Conservation (phyloP, 306 rosid species). For the Vigna unguiculata region DNA sequence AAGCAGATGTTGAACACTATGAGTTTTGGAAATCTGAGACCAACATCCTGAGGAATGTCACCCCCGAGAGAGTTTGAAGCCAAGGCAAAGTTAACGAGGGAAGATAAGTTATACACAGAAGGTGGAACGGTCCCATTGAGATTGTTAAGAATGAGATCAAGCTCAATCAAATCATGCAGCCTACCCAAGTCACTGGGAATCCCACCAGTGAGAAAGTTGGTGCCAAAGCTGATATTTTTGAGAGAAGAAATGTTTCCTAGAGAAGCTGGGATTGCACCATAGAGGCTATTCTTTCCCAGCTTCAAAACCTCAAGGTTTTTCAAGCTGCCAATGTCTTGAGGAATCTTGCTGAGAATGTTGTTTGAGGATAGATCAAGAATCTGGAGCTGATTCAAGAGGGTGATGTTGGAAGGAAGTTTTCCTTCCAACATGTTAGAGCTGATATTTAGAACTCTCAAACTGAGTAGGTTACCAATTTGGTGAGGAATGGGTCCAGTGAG, state of each 20-base stretch:
- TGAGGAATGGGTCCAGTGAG: constrained; percentile 61
- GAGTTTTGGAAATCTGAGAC: constrained; percentile 65
- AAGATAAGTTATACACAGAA: constrained; percentile 62
- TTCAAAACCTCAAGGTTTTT: constrained; percentile 58
- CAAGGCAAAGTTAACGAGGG: constrained; percentile 57
- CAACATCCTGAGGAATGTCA: constrained; percentile 67
- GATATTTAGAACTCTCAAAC: constrained; percentile 59
- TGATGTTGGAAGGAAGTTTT: constrained; percentile 56
- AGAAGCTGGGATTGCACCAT: constrained; percentile 56
- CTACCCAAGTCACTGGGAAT: constrained; percentile 63
- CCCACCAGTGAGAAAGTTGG: constrained; percentile 62
- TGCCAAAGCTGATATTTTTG: constrained; percentile 57
- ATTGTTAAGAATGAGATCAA: constrained; percentile 62
- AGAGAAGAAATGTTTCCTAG: constrained; percentile 72
- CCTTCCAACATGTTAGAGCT: constrained; percentile 63
- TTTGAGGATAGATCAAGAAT: constrained; percentile 60
- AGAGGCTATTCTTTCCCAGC: constrained; percentile 56
- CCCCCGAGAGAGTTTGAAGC: constrained; percentile 77
- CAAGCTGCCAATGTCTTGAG: constrained; percentile 51
- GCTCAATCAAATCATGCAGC: constrained; percentile 57
- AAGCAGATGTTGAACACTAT: constrained; percentile 59
- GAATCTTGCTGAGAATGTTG: constrained; percentile 54
- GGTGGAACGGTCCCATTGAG: constrained; percentile 67
- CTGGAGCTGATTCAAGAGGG: constrained; percentile 51
- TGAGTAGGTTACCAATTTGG: constrained; percentile 53